Evolutionary conservation across 2,329 filamentous ascomycete species (phyloP).

Genomic region (Cladorrhinum sp.): DNA sequence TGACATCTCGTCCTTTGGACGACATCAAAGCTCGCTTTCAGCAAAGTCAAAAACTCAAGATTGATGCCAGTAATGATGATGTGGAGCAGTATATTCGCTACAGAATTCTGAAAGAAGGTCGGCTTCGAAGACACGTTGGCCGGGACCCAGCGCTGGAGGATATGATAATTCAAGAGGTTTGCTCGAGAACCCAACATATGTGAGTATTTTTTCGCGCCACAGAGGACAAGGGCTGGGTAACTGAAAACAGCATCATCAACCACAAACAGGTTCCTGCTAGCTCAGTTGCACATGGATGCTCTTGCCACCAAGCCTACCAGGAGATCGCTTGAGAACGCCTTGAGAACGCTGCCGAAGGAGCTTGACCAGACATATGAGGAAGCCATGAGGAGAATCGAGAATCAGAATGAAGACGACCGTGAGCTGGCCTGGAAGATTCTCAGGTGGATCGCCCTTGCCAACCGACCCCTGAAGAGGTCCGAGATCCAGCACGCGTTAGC

Average conservation of each 20-base stretch:
- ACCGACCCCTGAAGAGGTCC: constrained; percentile 25
- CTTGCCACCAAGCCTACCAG: background rate
- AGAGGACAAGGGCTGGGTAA: no score
- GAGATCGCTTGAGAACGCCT: background rate
- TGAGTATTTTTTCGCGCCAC: no score
- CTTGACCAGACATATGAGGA: constrained; percentile 35
- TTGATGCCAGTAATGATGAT: background rate
- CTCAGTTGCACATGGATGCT: background rate
- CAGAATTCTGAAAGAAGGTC: background rate
- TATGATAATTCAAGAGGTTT: background rate
- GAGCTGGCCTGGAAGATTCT: constrained; percentile 28
- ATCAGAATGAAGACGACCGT: constrained; percentile 27
- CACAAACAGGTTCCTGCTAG: constrained; percentile 1
- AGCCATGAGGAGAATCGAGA: constrained; percentile 36
- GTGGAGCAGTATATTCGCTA: no score
- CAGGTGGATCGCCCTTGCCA: constrained; percentile 35
- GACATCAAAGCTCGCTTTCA: background rate
- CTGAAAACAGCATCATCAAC: background rate
- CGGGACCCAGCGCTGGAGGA: background rate
- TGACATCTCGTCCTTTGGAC: background rate
- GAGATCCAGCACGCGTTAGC: constrained; percentile 39
- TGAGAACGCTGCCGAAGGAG: background rate
- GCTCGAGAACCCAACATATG: no score
- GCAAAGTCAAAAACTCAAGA: background rate
- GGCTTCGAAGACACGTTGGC: background rate